Conservation (phyloP, 257 asterid genomes). For the Solanum microdontum region DNA sequence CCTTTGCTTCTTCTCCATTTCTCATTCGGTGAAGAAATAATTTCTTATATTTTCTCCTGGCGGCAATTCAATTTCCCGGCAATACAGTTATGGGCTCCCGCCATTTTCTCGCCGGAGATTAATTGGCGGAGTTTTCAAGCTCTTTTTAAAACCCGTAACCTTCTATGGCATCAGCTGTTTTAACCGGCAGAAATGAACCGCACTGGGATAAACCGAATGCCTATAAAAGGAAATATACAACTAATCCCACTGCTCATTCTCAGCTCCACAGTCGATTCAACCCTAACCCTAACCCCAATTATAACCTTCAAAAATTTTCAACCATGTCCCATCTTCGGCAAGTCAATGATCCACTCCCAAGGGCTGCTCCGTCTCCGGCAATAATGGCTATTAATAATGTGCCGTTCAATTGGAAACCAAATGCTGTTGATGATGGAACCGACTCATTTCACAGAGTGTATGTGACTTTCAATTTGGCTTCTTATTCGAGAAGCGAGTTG, state of each 20-base stretch:
- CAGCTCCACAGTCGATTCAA: constrained; percentile 4
- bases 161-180: constrained; percentile 25
- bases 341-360: neutral
- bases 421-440: neutral
- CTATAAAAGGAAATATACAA: constrained; percentile 8
- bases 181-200: constrained; percentile 15
- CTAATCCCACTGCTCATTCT: neutral
- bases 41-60: neutral
- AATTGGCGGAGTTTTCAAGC: neutral
- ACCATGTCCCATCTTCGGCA: neutral
- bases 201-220: constrained; percentile 13
- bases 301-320: constrained; percentile 2
- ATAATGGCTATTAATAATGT: neutral
- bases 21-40: neutral
- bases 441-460: constrained; percentile 6
- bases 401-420: neutral
- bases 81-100: constrained; percentile 9
- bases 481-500: constrained; percentile 8
- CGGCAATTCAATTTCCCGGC: constrained; percentile 4
- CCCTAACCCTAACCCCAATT: constrained; percentile 2
- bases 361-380: neutral
- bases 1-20: neutral
- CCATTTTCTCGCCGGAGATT: constrained; percentile 17
- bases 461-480: constrained; percentile 9
- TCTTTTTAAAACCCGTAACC: neutral